A percentile compares a stretch with the other conserved stretches of the same genome.
These are phyloP conservation scores for Tympanopsis confertula DNA, from an alignment of 2,329 filamentous ascomycete genomes.

Conservation along the genomic window DNA sequence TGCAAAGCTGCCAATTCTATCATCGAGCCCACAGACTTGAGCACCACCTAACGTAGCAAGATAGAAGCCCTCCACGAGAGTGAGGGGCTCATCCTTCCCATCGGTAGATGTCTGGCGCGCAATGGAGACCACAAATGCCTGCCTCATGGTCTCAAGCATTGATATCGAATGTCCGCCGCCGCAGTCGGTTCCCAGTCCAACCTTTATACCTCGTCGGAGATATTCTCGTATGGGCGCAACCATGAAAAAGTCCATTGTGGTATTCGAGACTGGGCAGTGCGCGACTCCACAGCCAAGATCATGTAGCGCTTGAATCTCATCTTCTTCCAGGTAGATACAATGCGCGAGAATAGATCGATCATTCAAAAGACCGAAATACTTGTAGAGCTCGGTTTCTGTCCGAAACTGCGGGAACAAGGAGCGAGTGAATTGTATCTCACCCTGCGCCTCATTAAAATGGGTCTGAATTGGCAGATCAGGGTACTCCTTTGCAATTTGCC, in stretches of 20 bases:
- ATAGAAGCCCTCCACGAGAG: constrained; percentile 40
- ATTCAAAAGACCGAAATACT: constrained; percentile 38
- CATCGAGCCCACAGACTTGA: constrained; percentile 38
- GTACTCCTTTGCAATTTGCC: constrained; percentile 34
- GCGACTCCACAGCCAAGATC: constrained; percentile 43
- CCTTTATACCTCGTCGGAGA: constrained; percentile 37
- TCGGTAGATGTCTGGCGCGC: constrained; percentile 25
- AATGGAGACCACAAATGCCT: constrained; percentile 42
- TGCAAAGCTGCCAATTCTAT: constrained; percentile 42
- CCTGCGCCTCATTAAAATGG: constrained; percentile 54
- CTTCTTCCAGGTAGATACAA: constrained; percentile 47
- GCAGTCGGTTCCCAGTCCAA: constrained; percentile 54
- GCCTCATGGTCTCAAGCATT: constrained; percentile 45
- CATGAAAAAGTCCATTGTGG: constrained; percentile 52
- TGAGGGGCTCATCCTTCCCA: constrained; percentile 10
- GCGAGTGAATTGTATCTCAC: constrained; percentile 43
- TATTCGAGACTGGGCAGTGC: constrained; percentile 55
- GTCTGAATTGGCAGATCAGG: constrained; percentile 46
- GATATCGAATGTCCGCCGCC: constrained; percentile 50
- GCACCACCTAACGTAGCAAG: constrained; percentile 52
- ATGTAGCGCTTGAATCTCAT: constrained; percentile 36
- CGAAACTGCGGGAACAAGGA: constrained; percentile 41
- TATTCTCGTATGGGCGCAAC: constrained; percentile 46
- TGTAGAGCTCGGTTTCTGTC: constrained; percentile 49
- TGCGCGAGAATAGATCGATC: constrained; percentile 51